Percentiles rank a stretch among this genome's conserved stretches.
phyloP scores from a whole-genome alignment of 2,329 filamentous ascomycete genomes.

The Colletotrichum melonis region DNA sequence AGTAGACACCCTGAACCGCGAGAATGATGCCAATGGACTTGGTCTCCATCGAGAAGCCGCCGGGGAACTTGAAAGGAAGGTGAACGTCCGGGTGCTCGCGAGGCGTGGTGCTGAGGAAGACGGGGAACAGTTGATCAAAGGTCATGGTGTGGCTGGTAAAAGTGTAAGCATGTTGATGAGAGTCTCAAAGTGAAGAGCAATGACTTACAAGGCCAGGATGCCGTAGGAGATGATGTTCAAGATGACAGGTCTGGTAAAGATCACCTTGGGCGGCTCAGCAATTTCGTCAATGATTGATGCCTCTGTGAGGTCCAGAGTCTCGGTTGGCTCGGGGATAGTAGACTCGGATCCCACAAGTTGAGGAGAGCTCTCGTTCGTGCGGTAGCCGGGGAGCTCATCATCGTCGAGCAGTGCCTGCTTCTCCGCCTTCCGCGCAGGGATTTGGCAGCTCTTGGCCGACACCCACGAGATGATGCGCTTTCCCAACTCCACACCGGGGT shows the following conservation, averaged over 20 bases:
- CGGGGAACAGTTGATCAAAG: slow-evolving; percentile 92
- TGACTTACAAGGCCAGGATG: slow-evolving; percentile 90
- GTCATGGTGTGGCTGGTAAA: slow-evolving; percentile 88
- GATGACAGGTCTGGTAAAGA: slow-evolving; percentile 87
- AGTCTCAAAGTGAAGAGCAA: slow-evolving; percentile 25
- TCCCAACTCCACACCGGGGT: slow-evolving; percentile 82
- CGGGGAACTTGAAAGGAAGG: slow-evolving; percentile 89
- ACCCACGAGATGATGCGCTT: slow-evolving; percentile 71
- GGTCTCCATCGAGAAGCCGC: slow-evolving; percentile 85
- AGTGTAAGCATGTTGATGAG: slow-evolving; percentile 36
- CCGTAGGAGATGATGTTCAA: slow-evolving; percentile 91
- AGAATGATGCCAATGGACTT: slow-evolving; percentile 90
- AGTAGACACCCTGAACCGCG: slow-evolving; percentile 88
- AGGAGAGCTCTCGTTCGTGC: slow-evolving; percentile 68
- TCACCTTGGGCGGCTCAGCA: slow-evolving; percentile 52
- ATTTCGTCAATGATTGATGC: slow-evolving; percentile 2
- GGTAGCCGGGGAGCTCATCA: slow-evolving; percentile 76
- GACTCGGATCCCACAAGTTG: slow-evolving; percentile 51
- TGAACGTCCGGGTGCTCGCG: slow-evolving; percentile 51
- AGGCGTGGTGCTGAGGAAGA: slow-evolving; percentile 81
- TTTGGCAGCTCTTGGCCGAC: slow-evolving; percentile 48
- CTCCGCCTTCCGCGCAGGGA: slow-evolving; percentile 57
- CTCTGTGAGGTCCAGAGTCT: slow-evolving; percentile 46
- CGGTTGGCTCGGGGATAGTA: slow-evolving; percentile 44
- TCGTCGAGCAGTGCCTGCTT: slow-evolving; percentile 73